These are phyloP conservation scores for Leccinum aurantiacum DNA, from an alignment of 768 basidiomycete species.

Conservation along the genomic window DNA sequence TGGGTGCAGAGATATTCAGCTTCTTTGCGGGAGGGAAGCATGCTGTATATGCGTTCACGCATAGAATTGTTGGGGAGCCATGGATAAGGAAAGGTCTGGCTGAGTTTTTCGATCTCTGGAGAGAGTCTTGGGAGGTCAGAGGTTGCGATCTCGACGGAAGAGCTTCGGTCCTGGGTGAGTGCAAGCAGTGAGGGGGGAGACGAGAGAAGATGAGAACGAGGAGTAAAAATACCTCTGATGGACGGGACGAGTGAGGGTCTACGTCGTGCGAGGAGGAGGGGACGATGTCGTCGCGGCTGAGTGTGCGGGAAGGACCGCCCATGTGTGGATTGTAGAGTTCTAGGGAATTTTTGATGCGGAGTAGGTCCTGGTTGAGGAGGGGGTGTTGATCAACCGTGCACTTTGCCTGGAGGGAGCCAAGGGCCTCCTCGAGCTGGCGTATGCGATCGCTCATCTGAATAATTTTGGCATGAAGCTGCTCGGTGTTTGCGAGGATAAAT, in stretches of 20 bases:
- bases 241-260: conserved; percentile 17
- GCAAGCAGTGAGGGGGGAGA: background rate
- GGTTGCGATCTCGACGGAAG: conserved; percentile 24
- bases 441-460: conserved; percentile 61
- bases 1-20: conserved; percentile 61
- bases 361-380: conserved; percentile 55
- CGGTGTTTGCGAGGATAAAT: conserved; percentile 68
- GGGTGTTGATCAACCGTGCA: conserved; percentile 48
- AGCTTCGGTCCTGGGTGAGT: conserved; percentile 24
- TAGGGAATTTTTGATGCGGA: conserved; percentile 65
- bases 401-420: conserved; percentile 44
- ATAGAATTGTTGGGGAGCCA: conserved; percentile 64
- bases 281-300: conserved; percentile 10
- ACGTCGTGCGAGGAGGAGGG: conserved; percentile 17
- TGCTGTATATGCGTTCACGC: conserved; percentile 60
- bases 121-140: conserved; percentile 24
- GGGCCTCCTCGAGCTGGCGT: conserved; percentile 60
- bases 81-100: conserved; percentile 68
- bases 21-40: conserved; percentile 58
- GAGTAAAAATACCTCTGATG: conserved; percentile 23
- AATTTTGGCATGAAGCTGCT: conserved; percentile 65
- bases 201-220: background rate
- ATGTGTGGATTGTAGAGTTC: conserved; percentile 52
- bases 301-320: background rate
- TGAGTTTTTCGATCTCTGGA: conserved; percentile 46